phyloP scores from a whole-genome alignment of 2,329 filamentous ascomycete species.

The Sporothrix sp. region DNA sequence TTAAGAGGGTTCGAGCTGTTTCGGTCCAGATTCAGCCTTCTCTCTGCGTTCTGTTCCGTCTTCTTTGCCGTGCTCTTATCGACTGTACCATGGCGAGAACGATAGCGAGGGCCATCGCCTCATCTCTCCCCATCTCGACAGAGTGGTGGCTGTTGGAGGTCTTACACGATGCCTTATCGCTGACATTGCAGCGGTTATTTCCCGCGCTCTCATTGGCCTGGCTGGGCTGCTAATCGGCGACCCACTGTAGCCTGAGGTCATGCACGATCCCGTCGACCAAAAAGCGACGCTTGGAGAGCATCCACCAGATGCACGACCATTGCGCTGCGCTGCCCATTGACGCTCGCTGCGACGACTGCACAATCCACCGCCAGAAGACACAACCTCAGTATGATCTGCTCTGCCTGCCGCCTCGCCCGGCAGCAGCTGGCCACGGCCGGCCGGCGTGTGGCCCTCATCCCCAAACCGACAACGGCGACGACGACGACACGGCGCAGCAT shows the following conservation, averaged over 20 bases:
- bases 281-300: no score
- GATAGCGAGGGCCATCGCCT: no score
- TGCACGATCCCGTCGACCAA: neutral
- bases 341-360: neutral
- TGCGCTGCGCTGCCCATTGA: neutral
- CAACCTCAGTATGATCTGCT: constrained; percentile 8
- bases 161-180: neutral
- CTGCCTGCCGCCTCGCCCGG: constrained; percentile 11
- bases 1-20: no score
- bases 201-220: neutral
- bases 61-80: no score
- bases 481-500: no score
- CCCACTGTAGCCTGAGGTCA: neutral
- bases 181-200: neutral
- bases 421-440: constrained; percentile 1
- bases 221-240: neutral
- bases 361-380: no score
- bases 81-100: no score
- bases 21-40: no score
- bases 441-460: neutral
- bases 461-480: neutral
- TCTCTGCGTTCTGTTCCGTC: no score
- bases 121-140: no score
- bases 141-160: neutral
- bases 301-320: neutral